Evolutionary conservation across 164 flowering plant species (phyloP).

Genomic region (Nymphaea thermarum): DNA sequence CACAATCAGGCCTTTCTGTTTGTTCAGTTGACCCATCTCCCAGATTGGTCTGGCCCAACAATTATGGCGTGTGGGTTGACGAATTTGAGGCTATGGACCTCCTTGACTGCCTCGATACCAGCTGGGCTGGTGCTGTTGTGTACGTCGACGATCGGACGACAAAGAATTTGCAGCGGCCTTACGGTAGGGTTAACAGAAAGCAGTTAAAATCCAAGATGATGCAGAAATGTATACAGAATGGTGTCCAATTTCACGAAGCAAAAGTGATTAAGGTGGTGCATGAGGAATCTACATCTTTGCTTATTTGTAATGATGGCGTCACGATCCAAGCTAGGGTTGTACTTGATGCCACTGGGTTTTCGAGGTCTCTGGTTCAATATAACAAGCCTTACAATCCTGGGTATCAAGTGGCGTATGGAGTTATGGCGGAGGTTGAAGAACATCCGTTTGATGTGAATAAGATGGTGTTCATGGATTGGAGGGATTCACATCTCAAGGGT

Average conservation of each 20-base stretch:
- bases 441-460: constrained; percentile 87
- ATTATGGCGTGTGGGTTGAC: constrained; percentile 97
- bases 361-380: constrained; percentile 73
- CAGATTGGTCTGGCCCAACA: constrained; percentile 78
- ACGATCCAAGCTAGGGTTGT: constrained; percentile 71
- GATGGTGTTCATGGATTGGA: constrained; percentile 97
- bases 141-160: constrained; percentile 36
- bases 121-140: constrained; percentile 87
- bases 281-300: constrained; percentile 57
- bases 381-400: constrained; percentile 92
- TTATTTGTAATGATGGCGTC: constrained; percentile 77
- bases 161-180: constrained; percentile 64
- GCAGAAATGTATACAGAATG: constrained; percentile 72
- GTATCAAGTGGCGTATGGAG: constrained; percentile 91
- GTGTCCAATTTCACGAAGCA: constrained; percentile 86
- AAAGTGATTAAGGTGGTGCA: constrained; percentile 74
- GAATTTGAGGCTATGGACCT: constrained; percentile 93
- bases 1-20: constrained; percentile 79
- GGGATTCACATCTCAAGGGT: constrained; percentile 60
- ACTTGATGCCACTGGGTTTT: constrained; percentile 91
- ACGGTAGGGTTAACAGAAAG: constrained; percentile 78
- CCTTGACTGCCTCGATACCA: constrained; percentile 87
- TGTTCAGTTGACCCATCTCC: constrained; percentile 85
- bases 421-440: constrained; percentile 81
- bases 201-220: constrained; percentile 84